phyloP scores from a whole-genome alignment of 1,139 yeast species.

The Taphrina communis region DNA sequence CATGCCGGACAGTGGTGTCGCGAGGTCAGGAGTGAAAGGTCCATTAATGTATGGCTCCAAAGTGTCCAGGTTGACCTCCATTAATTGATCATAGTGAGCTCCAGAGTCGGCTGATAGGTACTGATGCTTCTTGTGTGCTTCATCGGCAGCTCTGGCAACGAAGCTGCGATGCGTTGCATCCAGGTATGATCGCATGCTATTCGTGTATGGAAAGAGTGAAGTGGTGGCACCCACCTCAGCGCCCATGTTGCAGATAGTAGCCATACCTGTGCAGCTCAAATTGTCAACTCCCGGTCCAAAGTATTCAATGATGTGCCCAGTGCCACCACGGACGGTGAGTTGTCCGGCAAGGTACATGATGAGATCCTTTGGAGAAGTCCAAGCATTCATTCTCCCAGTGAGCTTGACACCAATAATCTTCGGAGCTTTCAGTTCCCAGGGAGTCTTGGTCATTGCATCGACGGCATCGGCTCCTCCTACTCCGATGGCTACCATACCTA shows the following conservation, averaged over 20 bases:
- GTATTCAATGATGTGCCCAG: slow-evolving; percentile 93
- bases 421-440: slow-evolving; percentile 99
- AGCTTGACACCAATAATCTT: slow-evolving; percentile 87
- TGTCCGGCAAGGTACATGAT: slow-evolving; percentile 88
- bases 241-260: slow-evolving; percentile 98
- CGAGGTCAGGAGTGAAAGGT: slow-evolving; percentile 92
- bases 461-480: slow-evolving; percentile 99
- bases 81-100: slow-evolving; percentile 79
- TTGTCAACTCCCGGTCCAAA: slow-evolving; percentile 90
- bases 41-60: slow-evolving; percentile 93
- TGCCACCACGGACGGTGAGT: slow-evolving; percentile 95
- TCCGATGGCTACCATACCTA: slow-evolving; percentile 95
- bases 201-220: slow-evolving; percentile 92
- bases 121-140: slow-evolving; percentile 64
- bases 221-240: slow-evolving; percentile 99
- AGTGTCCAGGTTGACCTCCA: slow-evolving; percentile 74
- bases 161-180: slow-evolving; percentile 80
- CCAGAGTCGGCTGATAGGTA: slow-evolving; percentile 80
- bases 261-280: slow-evolving; percentile 97
- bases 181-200: slow-evolving; percentile 81
- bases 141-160: slow-evolving; percentile 76
- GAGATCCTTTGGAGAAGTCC: slow-evolving; percentile 97
- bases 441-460: slow-evolving; percentile 95
- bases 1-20: slow-evolving; percentile 79
- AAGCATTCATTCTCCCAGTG: slow-evolving; percentile 82